A percentile compares a stretch with the other conserved stretches of the same genome.
These are phyloP conservation scores for Didymella segeticola DNA, from an alignment of 2,329 filamentous ascomycete genomes.

Conservation along the genomic window DNA sequence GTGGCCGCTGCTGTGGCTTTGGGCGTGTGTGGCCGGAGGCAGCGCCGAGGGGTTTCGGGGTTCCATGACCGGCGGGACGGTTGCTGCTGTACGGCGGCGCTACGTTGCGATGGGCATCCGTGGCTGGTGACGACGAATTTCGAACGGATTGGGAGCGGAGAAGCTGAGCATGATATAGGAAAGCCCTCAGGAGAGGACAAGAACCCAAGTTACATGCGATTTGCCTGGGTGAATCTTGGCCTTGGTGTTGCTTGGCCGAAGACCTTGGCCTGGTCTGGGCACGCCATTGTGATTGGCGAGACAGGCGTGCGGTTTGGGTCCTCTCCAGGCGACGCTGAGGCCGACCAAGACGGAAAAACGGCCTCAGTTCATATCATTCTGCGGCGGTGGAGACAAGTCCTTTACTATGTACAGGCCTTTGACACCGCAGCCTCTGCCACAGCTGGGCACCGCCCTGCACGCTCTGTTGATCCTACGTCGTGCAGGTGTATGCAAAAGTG, in stretches of 20 bases:
- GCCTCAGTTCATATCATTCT: constrained; percentile 5
- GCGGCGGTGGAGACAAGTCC: constrained; percentile 4
- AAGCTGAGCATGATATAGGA: constrained; percentile 45
- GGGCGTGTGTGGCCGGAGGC: constrained; percentile 32
- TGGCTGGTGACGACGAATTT: constrained; percentile 23
- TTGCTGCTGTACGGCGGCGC: constrained; percentile 25
- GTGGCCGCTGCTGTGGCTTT: constrained; percentile 19
- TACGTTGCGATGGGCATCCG: constrained; percentile 38
- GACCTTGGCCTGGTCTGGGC: constrained; percentile 15
- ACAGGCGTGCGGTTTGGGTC: neutral
- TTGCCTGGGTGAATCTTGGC: constrained; percentile 20
- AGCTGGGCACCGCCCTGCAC: neutral
- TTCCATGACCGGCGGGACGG: constrained; percentile 40
- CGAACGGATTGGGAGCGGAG: constrained; percentile 29
- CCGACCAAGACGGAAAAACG: constrained; percentile 20
- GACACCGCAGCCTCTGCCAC: neutral
- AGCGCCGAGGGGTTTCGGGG: constrained; percentile 40
- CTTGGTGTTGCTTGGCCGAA: constrained; percentile 19
- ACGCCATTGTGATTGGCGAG: constrained; percentile 9
- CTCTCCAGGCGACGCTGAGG: constrained; percentile 15
- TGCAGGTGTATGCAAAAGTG: too few relatives aligned
- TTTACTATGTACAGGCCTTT: neutral
- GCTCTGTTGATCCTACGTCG: neutral
- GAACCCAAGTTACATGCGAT: constrained; percentile 18
- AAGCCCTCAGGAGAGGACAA: constrained; percentile 24